Evolutionary conservation across 1,139 yeast species (phyloP), one percentile per base, ranked within the genome.

Genomic region (Pichia sp.): DNA sequence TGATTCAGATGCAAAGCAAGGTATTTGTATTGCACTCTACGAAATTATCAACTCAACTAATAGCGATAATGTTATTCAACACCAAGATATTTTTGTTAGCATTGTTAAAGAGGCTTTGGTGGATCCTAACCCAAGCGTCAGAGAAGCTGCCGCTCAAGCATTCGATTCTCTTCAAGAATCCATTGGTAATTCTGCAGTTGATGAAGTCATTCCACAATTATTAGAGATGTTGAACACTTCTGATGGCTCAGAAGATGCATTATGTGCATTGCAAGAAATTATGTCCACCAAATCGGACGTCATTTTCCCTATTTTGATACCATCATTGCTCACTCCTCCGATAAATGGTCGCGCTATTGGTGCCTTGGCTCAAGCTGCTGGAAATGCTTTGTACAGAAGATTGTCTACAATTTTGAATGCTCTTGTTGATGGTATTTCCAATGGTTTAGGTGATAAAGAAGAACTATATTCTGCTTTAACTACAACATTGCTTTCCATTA

Each of bases 281-380:
- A 90, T 95, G 96, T 82, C 95, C 5, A 85, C 92, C 11, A 88
- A 90, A 69, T 81, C 97, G 6, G 95, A 90, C 59, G 84, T 88
- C 2, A 89, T 93, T 57, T 90, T 95, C 92, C 98, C 99, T 54
- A 87, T 90, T 53, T 79, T 93, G 68, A 80, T 93, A 58, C 98
- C 99, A 52, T 81, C 96, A 0, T 77, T 95, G 67, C 76, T 92
- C 66, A 70, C 84, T 8, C 85, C 92, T 8, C 97, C 97, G 8
- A 83, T 93, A 59, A 90, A 92, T 72, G 96, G 97, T 23, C 78
- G 79, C 55, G 96, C 97, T 4, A 76, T 93, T 59, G 90, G 96
- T 30, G 85, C 96, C 0, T 78, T 95, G 67, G 96, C 97, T 0
- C 83, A 87, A 52, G 97, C 89, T 49, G 97, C 98, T 29, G 98